A percentile compares a stretch with the other conserved stretches of the same genome.
Conservation (phyloP, 2,329 filamentous ascomycete species). For the Aspergillus alliaceus region DNA sequence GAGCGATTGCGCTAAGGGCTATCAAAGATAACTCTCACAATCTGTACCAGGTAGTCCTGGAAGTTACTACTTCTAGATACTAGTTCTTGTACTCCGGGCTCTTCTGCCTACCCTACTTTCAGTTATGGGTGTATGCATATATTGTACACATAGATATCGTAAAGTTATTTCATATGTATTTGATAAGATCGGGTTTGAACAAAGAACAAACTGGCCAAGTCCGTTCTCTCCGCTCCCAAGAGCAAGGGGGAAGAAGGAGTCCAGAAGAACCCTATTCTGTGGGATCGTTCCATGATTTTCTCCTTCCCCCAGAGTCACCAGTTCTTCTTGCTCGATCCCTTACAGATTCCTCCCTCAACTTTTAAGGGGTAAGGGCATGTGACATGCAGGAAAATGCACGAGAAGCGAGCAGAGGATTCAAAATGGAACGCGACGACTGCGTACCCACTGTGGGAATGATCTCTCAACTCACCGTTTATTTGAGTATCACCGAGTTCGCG, state of each 20-base stretch:
- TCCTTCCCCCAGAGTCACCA: not conserved
- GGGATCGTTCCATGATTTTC: not conserved
- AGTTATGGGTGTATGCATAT: not conserved
- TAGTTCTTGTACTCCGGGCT: not conserved
- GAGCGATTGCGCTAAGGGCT: not conserved
- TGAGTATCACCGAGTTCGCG: not conserved
- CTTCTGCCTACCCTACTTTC: not conserved
- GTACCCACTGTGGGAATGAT: not conserved
- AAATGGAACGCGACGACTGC: not conserved
- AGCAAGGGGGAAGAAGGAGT: not conserved
- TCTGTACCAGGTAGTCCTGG: too few relatives aligned
- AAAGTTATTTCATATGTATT: too few relatives aligned
- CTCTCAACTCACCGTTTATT: not conserved
- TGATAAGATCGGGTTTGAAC: too few relatives aligned
- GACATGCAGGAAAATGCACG: not conserved
- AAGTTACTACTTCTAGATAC: not conserved
- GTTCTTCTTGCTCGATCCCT: too few relatives aligned
- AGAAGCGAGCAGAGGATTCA: not conserved
- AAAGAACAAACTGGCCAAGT: not conserved
- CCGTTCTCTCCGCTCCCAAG: not conserved
- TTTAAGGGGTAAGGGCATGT: not conserved
- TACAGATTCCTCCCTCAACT: not conserved
- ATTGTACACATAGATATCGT: too few relatives aligned
- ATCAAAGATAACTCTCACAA: not conserved
- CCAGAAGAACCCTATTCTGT: not conserved